Evolutionary conservation across 116 monocot species (phyloP).

Genomic region (Dioscorea cayenensis): DNA sequence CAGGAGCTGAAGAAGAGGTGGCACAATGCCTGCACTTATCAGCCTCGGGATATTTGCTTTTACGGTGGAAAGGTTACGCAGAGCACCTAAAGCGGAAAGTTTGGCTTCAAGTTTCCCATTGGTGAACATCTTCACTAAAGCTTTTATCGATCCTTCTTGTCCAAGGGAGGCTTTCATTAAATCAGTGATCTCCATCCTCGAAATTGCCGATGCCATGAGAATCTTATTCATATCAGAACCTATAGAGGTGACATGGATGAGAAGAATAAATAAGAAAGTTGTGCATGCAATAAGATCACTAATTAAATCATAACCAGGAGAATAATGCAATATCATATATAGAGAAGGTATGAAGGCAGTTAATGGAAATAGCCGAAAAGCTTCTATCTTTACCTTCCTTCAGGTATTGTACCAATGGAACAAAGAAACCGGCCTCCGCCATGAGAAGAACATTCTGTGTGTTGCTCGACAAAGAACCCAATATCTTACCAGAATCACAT

Average conservation of each 20-base stretch:
- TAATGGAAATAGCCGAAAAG: not conserved
- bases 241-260: constrained; percentile 11
- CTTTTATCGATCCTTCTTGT: constrained; percentile 53
- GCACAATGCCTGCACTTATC: constrained; percentile 48
- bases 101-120: constrained; percentile 78
- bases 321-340: too few relatives aligned
- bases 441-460: constrained; percentile 85
- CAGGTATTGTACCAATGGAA: constrained; percentile 48
- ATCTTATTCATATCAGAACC: constrained; percentile 93
- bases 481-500: constrained; percentile 41
- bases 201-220: constrained; percentile 73
- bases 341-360: not conserved
- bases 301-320: too few relatives aligned
- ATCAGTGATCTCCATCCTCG: constrained; percentile 66
- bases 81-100: constrained; percentile 50
- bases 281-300: not conserved
- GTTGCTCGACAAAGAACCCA: constrained; percentile 47
- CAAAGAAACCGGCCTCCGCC: constrained; percentile 79
- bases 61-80: constrained; percentile 51
- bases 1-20: constrained; percentile 60
- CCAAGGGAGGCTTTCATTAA: constrained; percentile 59
- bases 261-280: not conserved
- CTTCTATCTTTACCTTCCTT: constrained; percentile 58
- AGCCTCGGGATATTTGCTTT: constrained; percentile 35
- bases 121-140: constrained; percentile 62